These are phyloP conservation scores for Sugiyamaella chiloensis DNA, from an alignment of 805 yeast genomes.

Conservation along the genomic window DNA sequence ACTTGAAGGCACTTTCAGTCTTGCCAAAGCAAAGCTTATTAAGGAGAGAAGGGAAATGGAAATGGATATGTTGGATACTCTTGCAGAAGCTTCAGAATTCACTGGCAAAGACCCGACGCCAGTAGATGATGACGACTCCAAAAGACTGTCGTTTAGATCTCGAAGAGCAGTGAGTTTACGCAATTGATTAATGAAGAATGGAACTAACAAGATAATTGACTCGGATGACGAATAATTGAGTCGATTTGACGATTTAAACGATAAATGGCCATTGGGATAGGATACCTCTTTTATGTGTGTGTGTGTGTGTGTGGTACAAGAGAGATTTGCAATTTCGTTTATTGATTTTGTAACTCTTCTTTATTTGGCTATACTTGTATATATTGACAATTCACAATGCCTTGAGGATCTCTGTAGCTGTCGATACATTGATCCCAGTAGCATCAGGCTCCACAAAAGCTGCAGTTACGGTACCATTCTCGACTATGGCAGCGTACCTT, in stretches of 20 bases:
- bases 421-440: slow-evolving; percentile 52
- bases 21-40: slow-evolving; percentile 28
- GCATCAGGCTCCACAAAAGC: slow-evolving; percentile 79
- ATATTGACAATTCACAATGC: slow-evolving; percentile 21
- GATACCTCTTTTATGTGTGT: background rate
- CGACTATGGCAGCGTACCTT: slow-evolving; percentile 73
- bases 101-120: background rate
- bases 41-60: slow-evolving; percentile 26
- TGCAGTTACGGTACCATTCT: slow-evolving; percentile 66
- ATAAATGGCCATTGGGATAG: too few species aligned
- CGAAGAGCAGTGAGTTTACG: background rate
- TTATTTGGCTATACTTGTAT: too few species aligned
- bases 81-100: slow-evolving; percentile 20
- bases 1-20: slow-evolving; percentile 29
- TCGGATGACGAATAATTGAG: background rate
- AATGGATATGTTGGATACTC: slow-evolving; percentile 24
- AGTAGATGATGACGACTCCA: too few species aligned
- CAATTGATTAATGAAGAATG: background rate
- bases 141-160: background rate
- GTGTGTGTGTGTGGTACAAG: background rate
- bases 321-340: background rate
- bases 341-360: background rate
- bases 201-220: background rate
- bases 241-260: too few species aligned
- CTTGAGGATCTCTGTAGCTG: slow-evolving; percentile 29